phyloP scores from a whole-genome alignment of 495 filamentous ascomycete genomes.

The Durotheca rogersii region DNA sequence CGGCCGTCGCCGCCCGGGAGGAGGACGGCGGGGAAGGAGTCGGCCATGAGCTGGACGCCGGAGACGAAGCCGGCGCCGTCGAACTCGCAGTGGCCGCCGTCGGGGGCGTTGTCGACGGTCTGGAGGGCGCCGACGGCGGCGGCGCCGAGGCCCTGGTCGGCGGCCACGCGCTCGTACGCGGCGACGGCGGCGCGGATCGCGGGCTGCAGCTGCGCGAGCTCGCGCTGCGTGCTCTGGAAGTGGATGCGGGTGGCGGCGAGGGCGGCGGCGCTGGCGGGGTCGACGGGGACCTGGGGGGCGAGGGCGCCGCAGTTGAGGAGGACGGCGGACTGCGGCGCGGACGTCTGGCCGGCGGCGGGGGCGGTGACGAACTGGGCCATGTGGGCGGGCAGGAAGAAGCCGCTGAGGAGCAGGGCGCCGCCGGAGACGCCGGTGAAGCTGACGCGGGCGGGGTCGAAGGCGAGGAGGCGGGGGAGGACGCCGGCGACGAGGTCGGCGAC shows the following conservation, averaged over 20 bases:
- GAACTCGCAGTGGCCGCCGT: slow-evolving; percentile 53
- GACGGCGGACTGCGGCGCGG: slow-evolving; percentile 38
- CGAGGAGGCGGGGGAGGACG: slow-evolving; percentile 45
- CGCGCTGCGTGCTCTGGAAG: slow-evolving; percentile 52
- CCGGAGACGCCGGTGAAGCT: slow-evolving; percentile 53
- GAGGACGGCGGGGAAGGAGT: slow-evolving; percentile 47
- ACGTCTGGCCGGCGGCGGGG: too few species aligned
- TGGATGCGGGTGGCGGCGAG: slow-evolving; percentile 43
- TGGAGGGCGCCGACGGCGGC: slow-evolving; percentile 44
- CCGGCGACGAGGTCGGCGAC: slow-evolving; percentile 45
- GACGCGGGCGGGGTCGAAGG: slow-evolving; percentile 45
- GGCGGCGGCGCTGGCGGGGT: slow-evolving; percentile 35
- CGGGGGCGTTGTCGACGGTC: slow-evolving; percentile 51
- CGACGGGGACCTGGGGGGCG: slow-evolving; percentile 46
- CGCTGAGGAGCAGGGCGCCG: slow-evolving; percentile 46
- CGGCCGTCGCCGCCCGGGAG: slow-evolving; percentile 47
- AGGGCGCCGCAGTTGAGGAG: slow-evolving; percentile 52
- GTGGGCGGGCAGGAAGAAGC: slow-evolving; percentile 52
- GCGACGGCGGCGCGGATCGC: slow-evolving; percentile 47
- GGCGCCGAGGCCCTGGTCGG: slow-evolving; percentile 36
- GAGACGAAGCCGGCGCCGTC: slow-evolving; percentile 49
- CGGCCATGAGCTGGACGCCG: slow-evolving; percentile 51
- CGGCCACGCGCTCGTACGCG: slow-evolving; percentile 48
- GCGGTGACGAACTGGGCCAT: slow-evolving; percentile 47
- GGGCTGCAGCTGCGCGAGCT: slow-evolving; percentile 44